Evolutionary conservation across 140 eudicot species (phyloP).

Genomic region (Oenanthe javanica): DNA sequence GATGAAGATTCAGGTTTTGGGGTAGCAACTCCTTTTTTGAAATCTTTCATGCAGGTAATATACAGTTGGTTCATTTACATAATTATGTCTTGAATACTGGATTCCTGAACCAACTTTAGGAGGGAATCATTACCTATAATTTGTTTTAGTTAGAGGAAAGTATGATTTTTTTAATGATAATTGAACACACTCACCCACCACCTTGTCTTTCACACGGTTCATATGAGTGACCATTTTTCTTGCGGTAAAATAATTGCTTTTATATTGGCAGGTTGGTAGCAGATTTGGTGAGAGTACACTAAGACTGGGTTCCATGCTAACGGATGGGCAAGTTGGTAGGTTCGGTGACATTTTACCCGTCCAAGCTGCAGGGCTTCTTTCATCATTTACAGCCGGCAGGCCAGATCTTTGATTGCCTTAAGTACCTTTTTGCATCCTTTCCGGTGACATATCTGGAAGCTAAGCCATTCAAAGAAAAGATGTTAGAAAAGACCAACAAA

Average conservation of each 20-base stretch:
- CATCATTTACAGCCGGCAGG: slow-evolving; percentile 74
- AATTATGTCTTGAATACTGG: neutral
- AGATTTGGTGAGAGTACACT: slow-evolving; percentile 95
- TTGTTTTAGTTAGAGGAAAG: neutral
- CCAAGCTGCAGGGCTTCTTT: slow-evolving; percentile 96
- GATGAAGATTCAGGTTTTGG: slow-evolving; percentile 80
- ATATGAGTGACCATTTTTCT: neutral
- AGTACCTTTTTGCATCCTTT: neutral
- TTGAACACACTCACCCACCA: too few relatives aligned
- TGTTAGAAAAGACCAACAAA: neutral
- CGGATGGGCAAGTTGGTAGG: slow-evolving; percentile 90
- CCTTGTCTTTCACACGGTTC: too few relatives aligned
- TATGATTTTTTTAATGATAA: neutral
- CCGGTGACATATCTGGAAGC: neutral
- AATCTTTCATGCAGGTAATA: slow-evolving; percentile 94
- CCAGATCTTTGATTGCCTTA: slow-evolving; percentile 40
- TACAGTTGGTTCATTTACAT: slow-evolving; percentile 1
- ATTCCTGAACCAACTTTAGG: neutral
- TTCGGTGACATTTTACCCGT: slow-evolving; percentile 96
- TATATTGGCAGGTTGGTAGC: slow-evolving; percentile 74
- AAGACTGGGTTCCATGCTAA: slow-evolving; percentile 77
- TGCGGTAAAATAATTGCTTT: slow-evolving; percentile 3
- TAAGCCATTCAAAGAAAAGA: neutral
- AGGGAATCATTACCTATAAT: neutral
- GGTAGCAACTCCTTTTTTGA: slow-evolving; percentile 83